A percentile compares a stretch with the other conserved stretches of the same genome.
phyloP scores from a whole-genome alignment of 1,284 basidiomycete genomes.

The Microbotryomycetes sp. region DNA sequence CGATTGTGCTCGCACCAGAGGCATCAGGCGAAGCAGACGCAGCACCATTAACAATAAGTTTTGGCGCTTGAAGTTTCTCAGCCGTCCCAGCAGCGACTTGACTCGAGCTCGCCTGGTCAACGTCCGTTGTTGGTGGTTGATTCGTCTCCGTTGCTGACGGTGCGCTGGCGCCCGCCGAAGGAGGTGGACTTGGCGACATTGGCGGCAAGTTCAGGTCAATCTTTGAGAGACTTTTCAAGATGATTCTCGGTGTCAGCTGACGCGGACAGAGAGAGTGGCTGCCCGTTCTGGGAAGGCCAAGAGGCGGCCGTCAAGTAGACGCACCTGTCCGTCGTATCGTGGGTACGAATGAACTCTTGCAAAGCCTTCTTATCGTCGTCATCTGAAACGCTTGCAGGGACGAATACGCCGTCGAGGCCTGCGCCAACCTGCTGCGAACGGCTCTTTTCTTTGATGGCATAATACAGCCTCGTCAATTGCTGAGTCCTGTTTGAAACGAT shows the following conservation, averaged over 20 bases:
- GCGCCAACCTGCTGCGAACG: constrained; percentile 17
- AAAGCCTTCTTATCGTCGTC: not conserved
- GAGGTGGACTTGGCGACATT: constrained; percentile 16
- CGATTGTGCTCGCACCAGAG: not conserved
- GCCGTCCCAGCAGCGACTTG: not conserved
- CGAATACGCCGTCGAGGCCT: constrained; percentile 18
- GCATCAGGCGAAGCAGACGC: not conserved
- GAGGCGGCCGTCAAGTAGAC: no score
- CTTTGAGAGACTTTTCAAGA: constrained; percentile 8
- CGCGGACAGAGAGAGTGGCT: no score
- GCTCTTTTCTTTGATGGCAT: constrained; percentile 26
- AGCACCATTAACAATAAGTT: not conserved
- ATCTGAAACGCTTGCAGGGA: not conserved
- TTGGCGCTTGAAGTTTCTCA: no score
- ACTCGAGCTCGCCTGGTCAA: not conserved
- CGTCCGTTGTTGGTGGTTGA: not conserved
- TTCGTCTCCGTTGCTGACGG: no score
- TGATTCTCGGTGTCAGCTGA: not conserved
- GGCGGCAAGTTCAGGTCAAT: constrained; percentile 22
- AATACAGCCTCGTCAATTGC: constrained; percentile 25
- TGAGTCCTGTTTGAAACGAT: constrained; percentile 6
- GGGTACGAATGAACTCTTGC: constrained; percentile 19
- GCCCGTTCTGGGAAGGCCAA: not conserved
- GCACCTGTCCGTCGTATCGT: constrained; percentile 12
- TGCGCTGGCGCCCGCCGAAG: no score